Conservation (phyloP, 441 rosid species). For the Geranium incanum region DNA sequence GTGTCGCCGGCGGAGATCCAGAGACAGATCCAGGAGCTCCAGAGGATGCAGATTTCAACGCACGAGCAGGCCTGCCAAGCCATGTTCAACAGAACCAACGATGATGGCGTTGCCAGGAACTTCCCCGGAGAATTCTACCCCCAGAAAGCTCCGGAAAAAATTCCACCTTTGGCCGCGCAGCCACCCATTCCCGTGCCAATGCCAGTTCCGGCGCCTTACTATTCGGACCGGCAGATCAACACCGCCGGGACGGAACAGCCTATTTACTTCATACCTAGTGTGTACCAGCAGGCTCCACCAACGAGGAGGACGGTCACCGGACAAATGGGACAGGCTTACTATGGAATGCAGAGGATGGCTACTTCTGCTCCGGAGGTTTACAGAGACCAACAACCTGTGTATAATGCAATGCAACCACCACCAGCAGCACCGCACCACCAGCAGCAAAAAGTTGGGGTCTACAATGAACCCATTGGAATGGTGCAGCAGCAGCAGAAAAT, state of each 20-base stretch:
- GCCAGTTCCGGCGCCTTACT: constrained; percentile 29
- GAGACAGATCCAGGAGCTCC: constrained; percentile 38
- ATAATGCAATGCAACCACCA: constrained; percentile 20
- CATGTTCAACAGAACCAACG: constrained; percentile 22
- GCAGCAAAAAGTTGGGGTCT: constrained; percentile 25
- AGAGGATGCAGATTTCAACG: constrained; percentile 28
- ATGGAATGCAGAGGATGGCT: constrained; percentile 35
- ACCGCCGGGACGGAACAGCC: constrained; percentile 32
- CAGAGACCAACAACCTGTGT: constrained; percentile 38
- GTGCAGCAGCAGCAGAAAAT: constrained; percentile 20
- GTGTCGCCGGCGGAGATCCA: constrained; percentile 33
- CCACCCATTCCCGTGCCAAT: constrained; percentile 25
- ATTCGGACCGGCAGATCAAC: constrained; percentile 34
- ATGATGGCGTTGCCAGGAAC: constrained; percentile 26
- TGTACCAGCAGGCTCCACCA: constrained; percentile 26
- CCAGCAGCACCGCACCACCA: constrained; percentile 19
- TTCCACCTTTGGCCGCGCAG: constrained; percentile 19
- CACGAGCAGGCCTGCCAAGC: constrained; percentile 23
- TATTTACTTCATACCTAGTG: constrained; percentile 33
- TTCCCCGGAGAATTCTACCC: constrained; percentile 25
- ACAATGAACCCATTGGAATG: constrained; percentile 27
- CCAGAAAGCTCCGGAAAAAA: constrained; percentile 29
- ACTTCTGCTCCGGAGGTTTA: constrained; percentile 24
- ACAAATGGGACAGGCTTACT: constrained; percentile 34
- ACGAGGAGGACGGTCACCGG: constrained; percentile 29